Conservation (phyloP, 306 rosid genomes). For the Sophora flavescens region DNA sequence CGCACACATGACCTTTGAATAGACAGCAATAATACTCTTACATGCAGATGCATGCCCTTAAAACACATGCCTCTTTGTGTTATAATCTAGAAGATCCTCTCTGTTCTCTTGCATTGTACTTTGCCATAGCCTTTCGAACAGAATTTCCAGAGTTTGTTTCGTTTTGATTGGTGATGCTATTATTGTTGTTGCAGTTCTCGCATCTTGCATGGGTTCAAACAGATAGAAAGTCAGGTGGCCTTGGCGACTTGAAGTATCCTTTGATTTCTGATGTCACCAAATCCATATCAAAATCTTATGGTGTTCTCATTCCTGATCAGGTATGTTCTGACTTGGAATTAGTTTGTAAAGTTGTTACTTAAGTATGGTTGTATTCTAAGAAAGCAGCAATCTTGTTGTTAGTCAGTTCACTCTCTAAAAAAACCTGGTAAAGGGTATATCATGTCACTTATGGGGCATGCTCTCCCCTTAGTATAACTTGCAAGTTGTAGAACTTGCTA, state of each 20-base stretch:
- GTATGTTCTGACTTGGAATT: conserved; percentile 49
- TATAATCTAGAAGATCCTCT: conserved; percentile 21
- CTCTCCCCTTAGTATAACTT: conserved; percentile 8
- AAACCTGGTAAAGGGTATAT: conserved; percentile 2
- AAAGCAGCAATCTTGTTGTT: too few species aligned
- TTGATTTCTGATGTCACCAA: conserved; percentile 89
- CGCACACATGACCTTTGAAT: neutral
- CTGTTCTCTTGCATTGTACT: neutral
- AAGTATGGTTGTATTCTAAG: conserved; percentile 13
- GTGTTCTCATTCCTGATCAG: conserved; percentile 92
- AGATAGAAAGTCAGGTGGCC: conserved; percentile 94
- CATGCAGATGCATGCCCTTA: neutral
- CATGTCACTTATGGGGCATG: neutral
- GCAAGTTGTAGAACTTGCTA: neutral
- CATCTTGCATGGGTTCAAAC: conserved; percentile 99
- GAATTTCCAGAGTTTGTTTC: conserved; percentile 8
- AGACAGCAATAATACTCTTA: neutral
- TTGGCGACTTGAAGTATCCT: conserved; percentile 95
- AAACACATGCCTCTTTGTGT: conserved; percentile 12
- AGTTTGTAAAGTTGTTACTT: conserved; percentile 24
- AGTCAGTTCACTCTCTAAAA: too few species aligned
- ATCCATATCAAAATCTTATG: conserved; percentile 84
- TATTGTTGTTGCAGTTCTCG: conserved; percentile 70
- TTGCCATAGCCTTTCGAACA: neutral
- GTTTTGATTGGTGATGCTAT: conserved; percentile 35